phyloP scores from a whole-genome alignment of 2,329 filamentous ascomycete genomes.

The Diaporthe sp. region DNA sequence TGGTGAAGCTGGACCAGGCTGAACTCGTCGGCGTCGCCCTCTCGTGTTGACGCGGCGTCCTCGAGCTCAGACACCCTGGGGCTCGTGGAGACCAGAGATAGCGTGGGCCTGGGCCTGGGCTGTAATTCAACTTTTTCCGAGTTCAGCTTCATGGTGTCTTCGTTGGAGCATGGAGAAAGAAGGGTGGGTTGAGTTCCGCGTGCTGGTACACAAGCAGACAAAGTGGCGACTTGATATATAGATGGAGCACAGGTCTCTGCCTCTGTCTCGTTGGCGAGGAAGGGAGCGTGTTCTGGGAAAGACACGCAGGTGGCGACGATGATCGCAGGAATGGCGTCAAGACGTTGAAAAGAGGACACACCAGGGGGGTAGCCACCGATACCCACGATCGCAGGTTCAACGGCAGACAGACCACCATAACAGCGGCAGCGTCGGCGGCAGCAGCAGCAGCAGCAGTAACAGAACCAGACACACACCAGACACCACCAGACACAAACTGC shows the following conservation, averaged over 20 bases:
- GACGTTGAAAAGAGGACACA: constrained; percentile 23
- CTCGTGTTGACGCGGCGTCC: constrained; percentile 36
- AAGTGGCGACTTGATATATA: constrained; percentile 35
- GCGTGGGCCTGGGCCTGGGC: constrained; percentile 32
- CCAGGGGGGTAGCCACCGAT: constrained; percentile 27
- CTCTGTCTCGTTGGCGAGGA: constrained; percentile 33
- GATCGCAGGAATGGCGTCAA: constrained; percentile 37
- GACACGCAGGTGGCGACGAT: constrained; percentile 39
- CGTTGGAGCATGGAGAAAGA: constrained; percentile 18
- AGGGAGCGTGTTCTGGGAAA: constrained; percentile 34
- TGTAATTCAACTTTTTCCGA: constrained; percentile 34
- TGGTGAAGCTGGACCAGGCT: constrained; percentile 40
- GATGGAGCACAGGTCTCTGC: not conserved
- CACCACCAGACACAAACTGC: constrained; percentile 10
- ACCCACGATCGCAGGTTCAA: constrained; percentile 26
- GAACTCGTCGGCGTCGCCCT: constrained; percentile 29
- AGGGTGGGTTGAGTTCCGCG: constrained; percentile 17
- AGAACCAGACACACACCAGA: not conserved
- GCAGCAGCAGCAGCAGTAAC: not conserved
- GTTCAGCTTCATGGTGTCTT: constrained; percentile 34
- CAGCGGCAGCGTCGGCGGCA: not conserved
- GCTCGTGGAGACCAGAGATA: constrained; percentile 34
- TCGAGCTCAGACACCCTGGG: constrained; percentile 38
- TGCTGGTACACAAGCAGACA: constrained; percentile 35
- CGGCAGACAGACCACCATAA: constrained; percentile 12